These are phyloP conservation scores for Balamuthia mandrillaris DNA, from an alignment of 208 protist species.

Conservation along the genomic window DNA sequence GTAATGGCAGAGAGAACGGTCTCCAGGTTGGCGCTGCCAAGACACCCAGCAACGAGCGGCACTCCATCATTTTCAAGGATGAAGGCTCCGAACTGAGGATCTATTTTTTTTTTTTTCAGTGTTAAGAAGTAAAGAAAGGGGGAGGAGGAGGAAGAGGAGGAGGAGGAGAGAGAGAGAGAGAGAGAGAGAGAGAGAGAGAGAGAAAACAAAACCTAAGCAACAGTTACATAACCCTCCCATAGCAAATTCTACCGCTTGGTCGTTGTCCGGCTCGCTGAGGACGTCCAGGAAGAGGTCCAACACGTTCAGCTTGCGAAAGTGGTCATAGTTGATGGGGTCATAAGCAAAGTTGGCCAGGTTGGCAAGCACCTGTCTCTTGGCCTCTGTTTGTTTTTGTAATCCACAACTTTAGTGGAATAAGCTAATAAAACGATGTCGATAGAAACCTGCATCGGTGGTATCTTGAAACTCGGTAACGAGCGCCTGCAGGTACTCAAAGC, in stretches of 20 bases:
- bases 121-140: not conserved
- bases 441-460: conserved; percentile 1
- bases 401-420: not conserved
- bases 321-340: conserved; percentile 53
- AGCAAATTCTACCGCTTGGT: conserved; percentile 12
- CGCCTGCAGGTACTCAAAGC: conserved; percentile 40
- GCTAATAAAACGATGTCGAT: not conserved
- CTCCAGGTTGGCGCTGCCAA: conserved; percentile 14
- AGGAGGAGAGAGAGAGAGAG: no score
- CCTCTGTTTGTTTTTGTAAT: not conserved
- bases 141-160: not conserved
- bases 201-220: not conserved
- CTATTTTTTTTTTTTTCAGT: not conserved
- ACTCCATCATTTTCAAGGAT: conserved; percentile 8
- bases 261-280: not conserved
- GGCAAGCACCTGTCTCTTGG: conserved; percentile 44
- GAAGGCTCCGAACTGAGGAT: not conserved
- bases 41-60: not conserved
- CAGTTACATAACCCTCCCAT: conserved; percentile 36
- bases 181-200: no score
- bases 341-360: conserved; percentile 58
- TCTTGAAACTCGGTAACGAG: conserved; percentile 30
- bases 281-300: conserved; percentile 46
- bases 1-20: conserved; percentile 16
- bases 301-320: conserved; percentile 27